Percentiles rank a stretch among this genome's conserved stretches.
Conservation (phyloP, 2,329 filamentous ascomycete genomes). For the Mycocentrospora acerina region DNA sequence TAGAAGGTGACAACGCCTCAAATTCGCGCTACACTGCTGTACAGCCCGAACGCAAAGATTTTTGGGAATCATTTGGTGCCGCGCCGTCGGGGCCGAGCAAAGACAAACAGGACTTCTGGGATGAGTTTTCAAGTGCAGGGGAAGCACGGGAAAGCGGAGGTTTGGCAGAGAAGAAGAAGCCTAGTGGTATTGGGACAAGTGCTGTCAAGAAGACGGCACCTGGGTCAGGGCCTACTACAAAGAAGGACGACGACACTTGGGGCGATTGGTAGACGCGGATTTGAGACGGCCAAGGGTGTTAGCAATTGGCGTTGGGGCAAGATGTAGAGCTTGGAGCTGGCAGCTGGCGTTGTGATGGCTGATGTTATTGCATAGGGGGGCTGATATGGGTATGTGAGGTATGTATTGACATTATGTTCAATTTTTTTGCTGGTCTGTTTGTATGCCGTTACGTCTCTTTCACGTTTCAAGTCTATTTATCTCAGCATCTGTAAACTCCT, state of each 20-base stretch:
- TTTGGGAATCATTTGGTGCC: constrained; percentile 67
- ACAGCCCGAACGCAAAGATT: constrained; percentile 64
- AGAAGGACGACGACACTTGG: constrained; percentile 60
- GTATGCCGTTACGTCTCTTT: too few species aligned
- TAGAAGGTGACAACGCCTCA: constrained; percentile 64
- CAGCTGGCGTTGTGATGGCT: too few species aligned
- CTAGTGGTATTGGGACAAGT: constrained; percentile 61
- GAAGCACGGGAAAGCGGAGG: constrained; percentile 22
- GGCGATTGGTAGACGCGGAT: constrained; percentile 51
- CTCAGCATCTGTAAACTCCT: too few species aligned
- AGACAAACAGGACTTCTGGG: constrained; percentile 58
- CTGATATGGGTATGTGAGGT: background rate
- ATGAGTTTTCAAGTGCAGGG: constrained; percentile 46
- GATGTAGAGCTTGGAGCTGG: constrained; percentile 1
- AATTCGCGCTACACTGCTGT: constrained; percentile 14
- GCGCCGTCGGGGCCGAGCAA: constrained; percentile 53
- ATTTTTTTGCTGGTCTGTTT: background rate
- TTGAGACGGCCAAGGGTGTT: background rate
- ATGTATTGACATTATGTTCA: constrained; percentile 13
- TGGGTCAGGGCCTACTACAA: constrained; percentile 8
- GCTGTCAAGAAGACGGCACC: constrained; percentile 58
- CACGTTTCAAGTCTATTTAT: too few species aligned
- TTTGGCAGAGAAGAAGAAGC: constrained; percentile 39
- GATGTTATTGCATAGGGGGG: background rate
- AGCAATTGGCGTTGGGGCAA: constrained; percentile 1